These are phyloP conservation scores for Aaosphaeria arxii DNA, from an alignment of 2,329 filamentous ascomycete species.

Conservation along the genomic window DNA sequence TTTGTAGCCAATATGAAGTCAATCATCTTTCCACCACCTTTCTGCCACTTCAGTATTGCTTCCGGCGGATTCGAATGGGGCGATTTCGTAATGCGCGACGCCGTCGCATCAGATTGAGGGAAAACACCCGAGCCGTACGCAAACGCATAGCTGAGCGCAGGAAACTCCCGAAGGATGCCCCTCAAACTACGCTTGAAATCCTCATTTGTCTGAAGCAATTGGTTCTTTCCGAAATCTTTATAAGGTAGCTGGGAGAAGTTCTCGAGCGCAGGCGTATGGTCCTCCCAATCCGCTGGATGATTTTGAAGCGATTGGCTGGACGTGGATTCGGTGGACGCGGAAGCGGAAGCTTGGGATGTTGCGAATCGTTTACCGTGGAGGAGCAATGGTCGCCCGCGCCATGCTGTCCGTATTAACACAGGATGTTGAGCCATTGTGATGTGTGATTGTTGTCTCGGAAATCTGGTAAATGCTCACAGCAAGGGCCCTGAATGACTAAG, in stretches of 20 bases:
- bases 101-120: conserved; percentile 61
- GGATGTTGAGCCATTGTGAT: conserved; percentile 32
- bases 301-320: conserved; percentile 14
- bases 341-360: conserved; percentile 20
- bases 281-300: conserved; percentile 66
- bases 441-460: conserved; percentile 1
- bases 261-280: conserved; percentile 67
- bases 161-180: conserved; percentile 87
- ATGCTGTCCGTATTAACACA: conserved; percentile 25
- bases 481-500: too few relatives aligned
- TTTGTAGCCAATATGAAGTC: conserved; percentile 97
- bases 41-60: conserved; percentile 80
- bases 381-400: conserved; percentile 20
- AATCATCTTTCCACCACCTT: conserved; percentile 90
- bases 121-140: conserved; percentile 98
- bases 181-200: conserved; percentile 91
- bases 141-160: conserved; percentile 93
- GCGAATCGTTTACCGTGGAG: conserved; percentile 20
- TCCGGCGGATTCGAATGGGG: conserved; percentile 80
- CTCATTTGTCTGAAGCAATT: conserved; percentile 88
- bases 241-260: conserved; percentile 75
- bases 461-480: neutral
- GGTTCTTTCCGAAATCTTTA: conserved; percentile 85
- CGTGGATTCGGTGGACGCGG: conserved; percentile 2
- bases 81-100: conserved; percentile 53